Evolutionary conservation across 331 rosid species (phyloP).

Genomic region (Quercus lobata): DNA sequence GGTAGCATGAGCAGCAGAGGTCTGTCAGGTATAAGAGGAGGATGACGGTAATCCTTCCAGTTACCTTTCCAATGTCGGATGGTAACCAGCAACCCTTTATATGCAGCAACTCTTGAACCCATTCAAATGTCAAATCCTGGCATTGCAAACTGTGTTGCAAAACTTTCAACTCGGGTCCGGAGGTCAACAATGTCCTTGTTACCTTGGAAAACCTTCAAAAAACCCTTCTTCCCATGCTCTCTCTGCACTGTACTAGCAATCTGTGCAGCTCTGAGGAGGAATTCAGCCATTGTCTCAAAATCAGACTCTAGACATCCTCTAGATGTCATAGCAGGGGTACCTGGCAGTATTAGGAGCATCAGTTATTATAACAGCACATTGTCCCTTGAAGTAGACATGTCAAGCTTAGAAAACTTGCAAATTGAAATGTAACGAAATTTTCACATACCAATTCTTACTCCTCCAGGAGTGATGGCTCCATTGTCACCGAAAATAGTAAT

Average conservation of each 20-base stretch:
- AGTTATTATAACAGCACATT: background rate
- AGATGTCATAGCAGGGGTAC: constrained; percentile 98
- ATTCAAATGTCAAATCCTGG: constrained; percentile 73
- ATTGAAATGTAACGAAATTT: background rate
- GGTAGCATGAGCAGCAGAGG: constrained; percentile 8
- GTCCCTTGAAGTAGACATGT: background rate
- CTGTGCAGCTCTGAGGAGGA: constrained; percentile 69
- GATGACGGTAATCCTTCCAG: background rate
- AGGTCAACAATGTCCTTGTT: constrained; percentile 72
- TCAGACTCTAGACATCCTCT: constrained; percentile 92
- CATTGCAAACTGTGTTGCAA: constrained; percentile 85
- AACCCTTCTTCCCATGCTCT: constrained; percentile 67
- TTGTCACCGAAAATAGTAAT: constrained; percentile 81
- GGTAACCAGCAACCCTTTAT: constrained; percentile 1
- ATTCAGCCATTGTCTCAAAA: constrained; percentile 82
- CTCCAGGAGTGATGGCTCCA: constrained; percentile 75
- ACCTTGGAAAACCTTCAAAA: constrained; percentile 47
- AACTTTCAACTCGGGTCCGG: constrained; percentile 61
- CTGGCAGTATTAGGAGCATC: constrained; percentile 32
- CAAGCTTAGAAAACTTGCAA: constrained; percentile 15
- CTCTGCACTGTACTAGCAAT: constrained; percentile 64
- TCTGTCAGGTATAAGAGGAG: constrained; percentile 11
- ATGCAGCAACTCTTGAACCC: constrained; percentile 17
- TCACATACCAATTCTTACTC: constrained; percentile 82
- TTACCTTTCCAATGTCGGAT: background rate